Evolutionary conservation across 2,329 filamentous ascomycete species (phyloP).

Genomic region (Pyrenophora seminiperda): DNA sequence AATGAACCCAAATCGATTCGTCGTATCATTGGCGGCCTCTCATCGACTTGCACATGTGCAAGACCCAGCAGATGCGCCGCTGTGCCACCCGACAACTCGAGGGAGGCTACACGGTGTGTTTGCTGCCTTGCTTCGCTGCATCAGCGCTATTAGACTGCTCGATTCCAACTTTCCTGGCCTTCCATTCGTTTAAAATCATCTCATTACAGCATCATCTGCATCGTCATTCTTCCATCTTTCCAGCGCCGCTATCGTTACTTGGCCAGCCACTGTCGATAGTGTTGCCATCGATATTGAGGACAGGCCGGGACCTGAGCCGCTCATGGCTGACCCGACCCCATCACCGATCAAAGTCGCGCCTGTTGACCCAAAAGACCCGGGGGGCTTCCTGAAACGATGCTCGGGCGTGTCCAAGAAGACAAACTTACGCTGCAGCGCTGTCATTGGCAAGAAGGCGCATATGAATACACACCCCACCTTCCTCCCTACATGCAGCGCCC

Average conservation of each 20-base stretch:
- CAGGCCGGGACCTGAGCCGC: conserved; percentile 11
- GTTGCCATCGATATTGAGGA: conserved; percentile 13
- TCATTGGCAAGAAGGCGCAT: conserved; percentile 30
- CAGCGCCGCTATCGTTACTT: neutral
- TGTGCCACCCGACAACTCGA: conserved; percentile 4
- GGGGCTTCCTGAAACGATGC: conserved; percentile 35
- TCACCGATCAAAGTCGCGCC: conserved; percentile 10
- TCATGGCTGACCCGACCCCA: neutral
- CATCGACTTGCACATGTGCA: neutral
- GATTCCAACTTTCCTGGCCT: neutral
- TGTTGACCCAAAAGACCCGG: conserved; percentile 33
- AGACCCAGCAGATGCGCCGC: neutral
- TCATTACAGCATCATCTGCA: no score
- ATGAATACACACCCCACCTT: conserved; percentile 32
- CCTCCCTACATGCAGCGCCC: conserved; percentile 37
- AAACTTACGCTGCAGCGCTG: conserved; percentile 24
- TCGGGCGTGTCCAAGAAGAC: conserved; percentile 38
- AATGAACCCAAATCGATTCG: neutral
- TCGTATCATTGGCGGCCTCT: conserved; percentile 9
- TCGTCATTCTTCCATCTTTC: neutral
- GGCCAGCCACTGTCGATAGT: neutral
- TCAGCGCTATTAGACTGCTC: neutral
- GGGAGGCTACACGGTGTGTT: conserved; percentile 12
- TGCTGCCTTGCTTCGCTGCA: neutral
- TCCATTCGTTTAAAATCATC: no score